phyloP scores from a whole-genome alignment of 768 basidiomycete species.

The Termitomyces sp. region DNA sequence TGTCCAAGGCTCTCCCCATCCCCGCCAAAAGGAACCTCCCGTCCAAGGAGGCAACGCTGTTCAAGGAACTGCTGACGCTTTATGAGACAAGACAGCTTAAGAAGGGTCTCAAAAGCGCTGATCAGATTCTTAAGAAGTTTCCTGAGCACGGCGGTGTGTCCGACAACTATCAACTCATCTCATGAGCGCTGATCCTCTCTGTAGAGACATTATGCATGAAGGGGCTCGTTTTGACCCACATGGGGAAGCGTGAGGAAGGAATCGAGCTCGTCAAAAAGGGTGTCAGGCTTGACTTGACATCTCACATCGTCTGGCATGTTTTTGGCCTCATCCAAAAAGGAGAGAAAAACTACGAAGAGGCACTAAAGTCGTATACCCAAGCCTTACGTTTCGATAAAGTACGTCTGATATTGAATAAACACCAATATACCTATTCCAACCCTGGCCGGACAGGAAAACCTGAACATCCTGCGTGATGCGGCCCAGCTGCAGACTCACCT shows the following conservation, averaged over 20 bases:
- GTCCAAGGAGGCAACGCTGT: constrained; percentile 79
- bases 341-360: constrained; percentile 93
- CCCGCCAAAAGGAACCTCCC: constrained; percentile 60
- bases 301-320: constrained; percentile 98
- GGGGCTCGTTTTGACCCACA: constrained; percentile 79
- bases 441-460: constrained; percentile 65
- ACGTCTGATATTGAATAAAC: constrained; percentile 18
- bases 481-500: constrained; percentile 88
- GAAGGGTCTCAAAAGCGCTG: constrained; percentile 86
- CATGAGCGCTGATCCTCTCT: constrained; percentile 3
- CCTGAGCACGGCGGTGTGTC: constrained; percentile 90
- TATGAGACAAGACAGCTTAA: constrained; percentile 91
- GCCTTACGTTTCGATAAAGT: constrained; percentile 90
- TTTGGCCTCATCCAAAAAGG: constrained; percentile 93
- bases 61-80: constrained; percentile 80
- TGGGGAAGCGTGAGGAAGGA: constrained; percentile 79
- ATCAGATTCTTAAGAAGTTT: constrained; percentile 92
- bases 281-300: constrained; percentile 73
- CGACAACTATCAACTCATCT: not conserved
- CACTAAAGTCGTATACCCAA: constrained; percentile 87
- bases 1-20: constrained; percentile 33
- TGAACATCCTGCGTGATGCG: constrained; percentile 89
- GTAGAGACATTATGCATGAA: constrained; percentile 96
- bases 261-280: constrained; percentile 83
- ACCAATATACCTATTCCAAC: constrained; percentile 3